Evolutionary conservation across 495 filamentous ascomycete genomes (phyloP).

Genomic region (Penicillium robsamsonii): DNA sequence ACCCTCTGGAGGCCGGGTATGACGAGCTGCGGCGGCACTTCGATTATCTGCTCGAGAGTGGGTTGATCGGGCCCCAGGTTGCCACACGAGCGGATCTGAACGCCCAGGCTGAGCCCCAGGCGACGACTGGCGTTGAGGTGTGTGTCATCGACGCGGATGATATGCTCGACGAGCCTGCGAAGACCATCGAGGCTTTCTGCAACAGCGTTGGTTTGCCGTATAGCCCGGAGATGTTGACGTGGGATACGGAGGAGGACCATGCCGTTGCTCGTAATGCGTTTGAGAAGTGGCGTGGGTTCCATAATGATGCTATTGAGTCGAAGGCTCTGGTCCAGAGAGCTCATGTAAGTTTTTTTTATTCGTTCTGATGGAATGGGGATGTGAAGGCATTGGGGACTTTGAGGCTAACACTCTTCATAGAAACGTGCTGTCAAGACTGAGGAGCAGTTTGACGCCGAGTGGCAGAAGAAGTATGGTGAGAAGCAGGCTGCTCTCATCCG

Average conservation of each 20-base stretch:
- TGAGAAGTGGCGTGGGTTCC: conserved; percentile 96
- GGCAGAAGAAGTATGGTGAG: conserved; percentile 78
- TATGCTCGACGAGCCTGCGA: conserved; percentile 75
- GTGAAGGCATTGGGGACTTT: background rate
- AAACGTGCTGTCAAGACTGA: conserved; percentile 59
- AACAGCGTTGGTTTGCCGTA: conserved; percentile 72
- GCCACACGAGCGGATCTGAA: conserved; percentile 43
- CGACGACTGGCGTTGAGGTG: conserved; percentile 50
- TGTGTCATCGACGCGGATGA: conserved; percentile 96
- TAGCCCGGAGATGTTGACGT: conserved; percentile 69
- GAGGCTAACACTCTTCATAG: conserved; percentile 27
- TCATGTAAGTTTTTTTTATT: conserved; percentile 58
- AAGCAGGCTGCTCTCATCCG: conserved; percentile 73
- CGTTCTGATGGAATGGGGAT: background rate
- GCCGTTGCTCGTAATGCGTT: conserved; percentile 64
- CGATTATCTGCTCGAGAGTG: conserved; percentile 66
- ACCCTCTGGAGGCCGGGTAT: conserved; percentile 85
- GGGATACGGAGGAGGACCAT: conserved; percentile 73
- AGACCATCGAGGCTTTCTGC: conserved; percentile 75
- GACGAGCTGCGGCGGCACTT: conserved; percentile 80
- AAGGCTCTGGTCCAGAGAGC: conserved; percentile 65
- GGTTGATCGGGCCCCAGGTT: conserved; percentile 61
- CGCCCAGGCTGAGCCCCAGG: conserved; percentile 3
- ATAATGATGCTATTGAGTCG: conserved; percentile 87
- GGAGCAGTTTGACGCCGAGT: conserved; percentile 73